Percentiles rank a stretch among this genome's conserved stretches.
These are phyloP conservation scores for Annulohypoxylon nitens DNA, from an alignment of 495 filamentous ascomycete genomes.

Conservation along the genomic window DNA sequence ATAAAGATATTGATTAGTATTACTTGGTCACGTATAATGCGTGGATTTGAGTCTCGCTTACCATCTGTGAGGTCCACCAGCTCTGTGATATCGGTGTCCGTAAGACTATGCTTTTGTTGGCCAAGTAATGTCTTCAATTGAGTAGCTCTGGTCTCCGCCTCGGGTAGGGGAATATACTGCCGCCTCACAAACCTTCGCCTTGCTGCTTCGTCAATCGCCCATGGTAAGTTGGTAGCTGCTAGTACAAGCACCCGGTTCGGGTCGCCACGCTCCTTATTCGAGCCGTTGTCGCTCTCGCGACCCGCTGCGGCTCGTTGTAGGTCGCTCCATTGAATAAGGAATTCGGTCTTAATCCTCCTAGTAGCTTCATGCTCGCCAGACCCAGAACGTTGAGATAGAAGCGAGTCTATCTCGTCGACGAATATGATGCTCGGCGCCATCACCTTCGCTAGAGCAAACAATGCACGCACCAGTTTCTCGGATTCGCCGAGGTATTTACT, in stretches of 20 bases:
- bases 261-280: constrained; percentile 76
- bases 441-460: constrained; percentile 90
- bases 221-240: constrained; percentile 95
- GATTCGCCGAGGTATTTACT: constrained; percentile 97
- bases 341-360: constrained; percentile 95
- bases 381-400: constrained; percentile 86
- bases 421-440: constrained; percentile 98
- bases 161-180: constrained; percentile 96
- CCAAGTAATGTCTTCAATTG: constrained; percentile 84
- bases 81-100: constrained; percentile 75
- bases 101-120: constrained; percentile 89
- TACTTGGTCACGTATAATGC: not conserved
- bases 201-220: constrained; percentile 98
- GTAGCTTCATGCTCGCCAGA: constrained; percentile 93
- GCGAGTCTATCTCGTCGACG: constrained; percentile 97
- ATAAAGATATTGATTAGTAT: constrained; percentile 25
- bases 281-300: constrained; percentile 65
- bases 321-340: constrained; percentile 97
- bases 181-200: constrained; percentile 90
- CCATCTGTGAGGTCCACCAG: constrained; percentile 90
- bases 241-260: constrained; percentile 91
- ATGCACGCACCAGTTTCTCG: constrained; percentile 93
- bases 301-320: constrained; percentile 92
- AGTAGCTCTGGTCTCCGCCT: constrained; percentile 78
- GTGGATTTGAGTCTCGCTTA: constrained; percentile 56